Conservation (phyloP, 306 rosid genomes). For the Rosa rugosa region DNA sequence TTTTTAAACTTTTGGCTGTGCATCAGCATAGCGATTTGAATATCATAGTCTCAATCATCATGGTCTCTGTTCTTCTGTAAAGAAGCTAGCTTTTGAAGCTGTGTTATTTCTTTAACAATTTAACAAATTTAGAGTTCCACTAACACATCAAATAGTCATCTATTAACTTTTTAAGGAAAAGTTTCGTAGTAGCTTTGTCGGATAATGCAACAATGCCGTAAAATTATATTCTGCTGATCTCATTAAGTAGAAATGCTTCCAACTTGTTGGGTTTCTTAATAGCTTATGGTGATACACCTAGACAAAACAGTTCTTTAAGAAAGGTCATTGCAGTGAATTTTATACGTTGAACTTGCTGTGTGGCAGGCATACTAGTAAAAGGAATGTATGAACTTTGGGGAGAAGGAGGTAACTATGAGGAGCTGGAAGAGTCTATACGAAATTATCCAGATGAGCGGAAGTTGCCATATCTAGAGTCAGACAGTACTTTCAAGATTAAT, state of each 20-base stretch:
- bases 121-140: background rate
- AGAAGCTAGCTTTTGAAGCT: background rate
- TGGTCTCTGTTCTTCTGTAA: background rate
- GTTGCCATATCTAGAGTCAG: constrained; percentile 61
- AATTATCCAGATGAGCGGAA: constrained; percentile 71
- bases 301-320: background rate
- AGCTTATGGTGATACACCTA: constrained; percentile 12
- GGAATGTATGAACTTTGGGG: constrained; percentile 98
- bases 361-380: constrained; percentile 85
- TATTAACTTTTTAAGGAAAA: background rate
- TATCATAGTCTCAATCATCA: background rate
- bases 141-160: background rate
- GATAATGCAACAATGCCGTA: background rate
- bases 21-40: background rate
- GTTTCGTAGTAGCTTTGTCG: background rate
- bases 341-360: background rate
- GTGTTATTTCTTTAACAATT: background rate
- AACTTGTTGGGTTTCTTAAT: background rate
- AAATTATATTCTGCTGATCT: background rate
- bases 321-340: background rate
- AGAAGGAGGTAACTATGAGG: constrained; percentile 77
- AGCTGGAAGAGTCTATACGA: constrained; percentile 61
- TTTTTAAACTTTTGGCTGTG: background rate
- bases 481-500: constrained; percentile 74
- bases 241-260: background rate